A percentile compares a stretch with the other conserved stretches of the same genome.
Evolutionary conservation across 2,329 filamentous ascomycete species (phyloP).

Genomic region (Diaporthe eres): DNA sequence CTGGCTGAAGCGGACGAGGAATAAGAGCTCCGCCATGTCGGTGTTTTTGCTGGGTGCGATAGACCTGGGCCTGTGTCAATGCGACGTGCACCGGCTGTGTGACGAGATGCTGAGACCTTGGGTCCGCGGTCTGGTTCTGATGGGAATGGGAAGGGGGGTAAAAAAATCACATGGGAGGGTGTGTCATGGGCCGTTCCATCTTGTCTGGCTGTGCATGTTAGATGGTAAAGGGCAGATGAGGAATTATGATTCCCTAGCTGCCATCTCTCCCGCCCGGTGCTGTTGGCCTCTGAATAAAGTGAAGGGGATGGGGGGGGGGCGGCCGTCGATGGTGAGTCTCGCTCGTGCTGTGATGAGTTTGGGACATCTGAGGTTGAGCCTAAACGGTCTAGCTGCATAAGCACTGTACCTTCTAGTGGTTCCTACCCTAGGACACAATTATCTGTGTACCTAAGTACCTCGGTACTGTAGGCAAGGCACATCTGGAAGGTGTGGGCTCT

Average conservation of each 20-base stretch:
- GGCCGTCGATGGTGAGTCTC: neutral
- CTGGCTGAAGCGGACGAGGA: constrained; percentile 91
- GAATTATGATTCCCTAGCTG: neutral
- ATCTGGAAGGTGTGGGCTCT: neutral
- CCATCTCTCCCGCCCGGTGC: neutral
- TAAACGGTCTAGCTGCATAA: neutral
- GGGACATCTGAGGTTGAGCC: neutral
- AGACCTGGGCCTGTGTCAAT: constrained; percentile 64
- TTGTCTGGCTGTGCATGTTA: constrained; percentile 16
- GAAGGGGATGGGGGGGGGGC: neutral
- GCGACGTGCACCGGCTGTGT: constrained; percentile 1
- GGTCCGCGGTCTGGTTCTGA: neutral
- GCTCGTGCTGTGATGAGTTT: neutral
- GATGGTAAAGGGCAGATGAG: neutral
- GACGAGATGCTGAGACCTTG: neutral
- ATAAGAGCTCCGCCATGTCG: constrained; percentile 53
- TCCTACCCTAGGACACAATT: neutral
- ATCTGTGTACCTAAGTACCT: neutral
- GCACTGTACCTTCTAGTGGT: no score
- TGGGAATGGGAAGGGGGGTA: neutral
- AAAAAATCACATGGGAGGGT: neutral
- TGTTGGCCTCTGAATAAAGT: neutral
- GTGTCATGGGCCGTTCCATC: constrained; percentile 31
- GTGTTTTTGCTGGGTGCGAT: neutral
- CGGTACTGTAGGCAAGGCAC: neutral